These are phyloP conservation scores for Balakata baccata DNA, from an alignment of 345 rosid genomes.

Conservation along the genomic window DNA sequence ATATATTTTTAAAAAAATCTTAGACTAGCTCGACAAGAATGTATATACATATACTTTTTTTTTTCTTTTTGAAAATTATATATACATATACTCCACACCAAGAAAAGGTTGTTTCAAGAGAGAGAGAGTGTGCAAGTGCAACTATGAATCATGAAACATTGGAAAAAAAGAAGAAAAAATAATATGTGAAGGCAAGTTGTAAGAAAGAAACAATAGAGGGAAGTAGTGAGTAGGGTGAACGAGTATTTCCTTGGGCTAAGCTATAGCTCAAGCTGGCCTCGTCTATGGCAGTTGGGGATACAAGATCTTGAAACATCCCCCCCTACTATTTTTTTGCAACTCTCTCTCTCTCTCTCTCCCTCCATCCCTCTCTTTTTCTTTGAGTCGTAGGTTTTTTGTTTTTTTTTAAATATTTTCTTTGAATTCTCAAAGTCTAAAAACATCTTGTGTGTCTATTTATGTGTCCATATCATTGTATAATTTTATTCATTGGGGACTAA, in stretches of 20 bases:
- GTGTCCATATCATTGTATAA: not conserved
- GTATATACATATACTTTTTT: too few species aligned
- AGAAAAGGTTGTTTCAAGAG: too few species aligned
- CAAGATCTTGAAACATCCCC: not conserved
- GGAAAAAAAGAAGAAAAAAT: not conserved
- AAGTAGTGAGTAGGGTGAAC: not conserved
- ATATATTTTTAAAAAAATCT: too few species aligned
- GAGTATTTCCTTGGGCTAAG: not conserved
- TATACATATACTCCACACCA: too few species aligned
- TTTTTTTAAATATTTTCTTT: not conserved
- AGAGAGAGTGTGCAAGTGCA: not conserved
- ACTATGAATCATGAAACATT: not conserved
- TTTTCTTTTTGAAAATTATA: too few species aligned
- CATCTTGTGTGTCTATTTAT: constrained; percentile 1
- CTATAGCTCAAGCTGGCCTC: not conserved
- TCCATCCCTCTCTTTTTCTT: not conserved
- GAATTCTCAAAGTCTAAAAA: constrained; percentile 1
- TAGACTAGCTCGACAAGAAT: too few species aligned
- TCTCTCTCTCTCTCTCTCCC: not conserved
- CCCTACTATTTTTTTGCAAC: too few species aligned
- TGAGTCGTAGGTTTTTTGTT: constrained; percentile 13
- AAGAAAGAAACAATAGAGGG: not conserved
- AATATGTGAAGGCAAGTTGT: not conserved
- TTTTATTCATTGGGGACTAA: not conserved
- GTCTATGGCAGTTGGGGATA: not conserved